Evolutionary conservation across 192 early-diverging fungal genomes (phyloP), one percentile per base, ranked within the genome.

Genomic region (Mortierella antarctica): DNA sequence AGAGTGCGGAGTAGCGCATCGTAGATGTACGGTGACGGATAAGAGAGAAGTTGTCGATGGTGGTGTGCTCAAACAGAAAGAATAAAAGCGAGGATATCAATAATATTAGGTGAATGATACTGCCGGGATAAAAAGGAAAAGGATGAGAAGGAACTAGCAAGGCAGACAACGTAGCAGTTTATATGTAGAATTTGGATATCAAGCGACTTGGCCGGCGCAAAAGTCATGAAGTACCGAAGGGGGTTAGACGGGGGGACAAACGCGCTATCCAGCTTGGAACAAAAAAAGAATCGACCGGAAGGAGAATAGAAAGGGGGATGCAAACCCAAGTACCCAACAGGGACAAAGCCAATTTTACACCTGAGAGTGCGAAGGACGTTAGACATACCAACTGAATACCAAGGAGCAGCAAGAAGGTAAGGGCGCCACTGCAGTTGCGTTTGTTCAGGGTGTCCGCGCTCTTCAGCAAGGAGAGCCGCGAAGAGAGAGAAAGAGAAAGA

Each of bases 1-100:
- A 78, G 57, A 71, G 53, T 51, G 47, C 56, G 5, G 49, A 48
- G 45, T 49, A 71, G 31, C 48, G 75, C 75, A 78, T 78, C 9
- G 20, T 57, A 0, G 44, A 15, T 10, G 23, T 39, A n/a, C 9
- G 46, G 0, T 23, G 40, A 23, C 17, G 54, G 21, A 46, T 58
- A 9, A 7, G 21, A 57, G 15, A 41, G 15, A 17, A 17, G 57
- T 5, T 31, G 40, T 59, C 15, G 31, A 14, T 58, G 57, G 15
- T 18, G 57, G 5, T 8, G 15, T 59, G 23, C 14, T 17, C 5
- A 10, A 41, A 31, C 31, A 3, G 31, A 3, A 31, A 31, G 31
- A 2, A 31, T 31, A 31, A 31, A 31, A 31, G 31, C 31, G 31
- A 31, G 31, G 31, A 31, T 31, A 31, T 31, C 31, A 31, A 31